Conservation (phyloP, 305 asterid species). For the Plantago lanceolata region DNA sequence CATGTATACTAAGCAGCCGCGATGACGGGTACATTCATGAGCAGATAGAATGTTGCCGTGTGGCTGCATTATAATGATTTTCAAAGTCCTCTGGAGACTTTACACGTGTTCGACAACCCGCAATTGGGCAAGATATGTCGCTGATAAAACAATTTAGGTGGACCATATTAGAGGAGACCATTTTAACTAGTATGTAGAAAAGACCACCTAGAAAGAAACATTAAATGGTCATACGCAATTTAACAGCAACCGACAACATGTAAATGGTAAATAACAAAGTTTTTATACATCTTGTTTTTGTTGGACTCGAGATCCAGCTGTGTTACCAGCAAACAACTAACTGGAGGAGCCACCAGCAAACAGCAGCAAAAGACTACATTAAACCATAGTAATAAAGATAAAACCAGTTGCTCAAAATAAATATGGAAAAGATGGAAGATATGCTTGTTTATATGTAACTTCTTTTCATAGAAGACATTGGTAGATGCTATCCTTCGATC, state of each 20-base stretch:
- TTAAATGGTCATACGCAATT: neutral
- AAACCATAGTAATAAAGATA: no score
- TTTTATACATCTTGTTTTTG: neutral
- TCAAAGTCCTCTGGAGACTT: conserved; percentile 76
- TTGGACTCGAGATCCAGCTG: neutral
- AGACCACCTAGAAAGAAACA: neutral
- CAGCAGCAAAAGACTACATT: neutral
- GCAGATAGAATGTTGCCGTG: conserved; percentile 81
- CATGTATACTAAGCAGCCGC: conserved; percentile 78
- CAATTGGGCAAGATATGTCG: conserved; percentile 68
- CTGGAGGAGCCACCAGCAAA: no score
- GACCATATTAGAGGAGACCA: conserved; percentile 8
- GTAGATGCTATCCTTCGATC: neutral
- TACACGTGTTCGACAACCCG: conserved; percentile 71
- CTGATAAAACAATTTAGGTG: conserved; percentile 38
- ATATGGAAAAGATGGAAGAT: neutral
- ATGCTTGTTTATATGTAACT: neutral
- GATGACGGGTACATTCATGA: conserved; percentile 86
- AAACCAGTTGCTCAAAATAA: neutral
- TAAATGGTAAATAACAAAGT: neutral
- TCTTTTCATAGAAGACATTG: neutral
- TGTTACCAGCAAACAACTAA: conserved; percentile 6
- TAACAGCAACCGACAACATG: neutral
- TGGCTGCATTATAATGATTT: conserved; percentile 80
- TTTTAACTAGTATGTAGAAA: neutral